Base-by-base conservation (phyloP, 257 asterid species). In the Rehmannia glutinosa region DNA sequence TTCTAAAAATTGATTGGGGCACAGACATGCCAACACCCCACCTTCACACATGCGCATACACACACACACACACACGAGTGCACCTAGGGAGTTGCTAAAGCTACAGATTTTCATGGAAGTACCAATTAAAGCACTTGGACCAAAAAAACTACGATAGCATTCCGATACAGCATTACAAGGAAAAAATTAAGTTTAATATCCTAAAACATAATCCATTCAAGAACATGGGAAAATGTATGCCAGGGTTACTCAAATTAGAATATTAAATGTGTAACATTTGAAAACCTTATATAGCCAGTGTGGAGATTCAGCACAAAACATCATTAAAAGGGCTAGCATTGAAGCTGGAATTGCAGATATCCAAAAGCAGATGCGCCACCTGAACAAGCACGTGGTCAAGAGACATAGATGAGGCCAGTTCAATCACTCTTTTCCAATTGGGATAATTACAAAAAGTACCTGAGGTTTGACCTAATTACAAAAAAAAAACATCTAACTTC, bases 351-450 rank as follows among this genome's bases (percentile, higher is more conserved):
- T 51, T 32, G 80, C 66, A 57, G 98, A 87, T 59, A 82, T 55
- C 97, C 96, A 90, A 73, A 92, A 92, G 82, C 97, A 92, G 56
- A 80, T 62, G 75, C 96, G 92, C 98, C 98, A 92, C 98, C 97
- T 92, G n/a, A n/a, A 64, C 36, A 73, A 71, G 71, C 63, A 65
- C 60, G 73, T 68, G 56, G 64, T 53, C 42, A 64, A 72, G 59
- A 62, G 70, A 60, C 49, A 4, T 28, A 64, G 30, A 55, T 68
- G 64, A 81, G 73, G 38, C 65, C 46, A 23, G 66, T 51, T 25
- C 33, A 30, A 47, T 41, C 42, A 50, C 39, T 20, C 56, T n/a
- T n/a, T n/a, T n/a, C n/a, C n/a, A n/a, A n/a, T n/a, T n/a, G n/a
- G n/a, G n/a, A n/a, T n/a, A n/a, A n/a, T n/a, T n/a, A n/a, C n/a